phyloP scores from a whole-genome alignment of 2,329 filamentous ascomycete genomes.

The Colletotrichum kahawae region DNA sequence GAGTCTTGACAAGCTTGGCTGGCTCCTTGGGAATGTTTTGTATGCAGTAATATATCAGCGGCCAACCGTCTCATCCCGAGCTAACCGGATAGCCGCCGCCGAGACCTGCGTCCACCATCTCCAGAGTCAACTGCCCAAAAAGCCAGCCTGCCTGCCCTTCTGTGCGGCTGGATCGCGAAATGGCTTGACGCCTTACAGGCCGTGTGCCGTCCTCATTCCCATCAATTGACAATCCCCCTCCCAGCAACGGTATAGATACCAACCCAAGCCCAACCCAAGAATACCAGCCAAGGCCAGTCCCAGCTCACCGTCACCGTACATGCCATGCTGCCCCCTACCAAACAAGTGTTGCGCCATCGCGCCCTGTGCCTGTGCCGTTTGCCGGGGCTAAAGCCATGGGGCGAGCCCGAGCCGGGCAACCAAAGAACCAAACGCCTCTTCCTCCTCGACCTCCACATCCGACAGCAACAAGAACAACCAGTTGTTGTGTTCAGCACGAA shows the following conservation, averaged over 20 bases:
- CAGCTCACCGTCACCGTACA: neutral
- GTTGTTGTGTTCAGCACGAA: neutral
- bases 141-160: neutral
- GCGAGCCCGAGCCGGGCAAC: constrained; percentile 1
- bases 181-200: neutral
- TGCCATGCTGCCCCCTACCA: neutral
- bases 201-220: neutral
- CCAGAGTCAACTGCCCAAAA: neutral
- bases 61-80: neutral
- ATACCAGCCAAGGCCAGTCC: neutral
- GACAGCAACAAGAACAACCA: neutral
- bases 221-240: neutral
- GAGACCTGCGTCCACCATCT: neutral
- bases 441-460: neutral
- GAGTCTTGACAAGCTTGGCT: constrained; percentile 5
- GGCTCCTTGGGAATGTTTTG: neutral
- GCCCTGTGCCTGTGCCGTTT: neutral
- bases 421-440: neutral
- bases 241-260: neutral
- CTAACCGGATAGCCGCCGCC: constrained; percentile 19
- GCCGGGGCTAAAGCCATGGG: constrained; percentile 3
- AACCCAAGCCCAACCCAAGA: neutral
- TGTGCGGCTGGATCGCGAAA: neutral
- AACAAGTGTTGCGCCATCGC: neutral
- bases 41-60: neutral